phyloP scores from a whole-genome alignment of 2,329 filamentous ascomycete species.

The Dichotomopilus funicola region DNA sequence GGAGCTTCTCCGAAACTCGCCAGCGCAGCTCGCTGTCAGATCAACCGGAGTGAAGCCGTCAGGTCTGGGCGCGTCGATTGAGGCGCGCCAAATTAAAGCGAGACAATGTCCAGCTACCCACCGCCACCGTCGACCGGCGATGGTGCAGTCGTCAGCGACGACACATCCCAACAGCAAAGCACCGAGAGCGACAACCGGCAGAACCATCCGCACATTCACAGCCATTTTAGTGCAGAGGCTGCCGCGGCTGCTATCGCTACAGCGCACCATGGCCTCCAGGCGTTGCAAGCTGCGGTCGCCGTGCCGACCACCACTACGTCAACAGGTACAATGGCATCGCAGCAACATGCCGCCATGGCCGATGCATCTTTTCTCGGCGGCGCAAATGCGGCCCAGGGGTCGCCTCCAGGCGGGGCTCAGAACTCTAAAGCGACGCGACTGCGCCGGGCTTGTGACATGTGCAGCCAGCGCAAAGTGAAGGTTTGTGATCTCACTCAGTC shows the following conservation, averaged over 20 bases:
- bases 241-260: conserved; percentile 15
- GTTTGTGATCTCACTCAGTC: conserved; percentile 21
- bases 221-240: conserved; percentile 10
- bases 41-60: conserved; percentile 20
- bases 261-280: conserved; percentile 24
- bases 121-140: conserved; percentile 12
- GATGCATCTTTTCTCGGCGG: conserved; percentile 12
- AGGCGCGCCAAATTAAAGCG: background rate
- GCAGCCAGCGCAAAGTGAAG: conserved; percentile 56
- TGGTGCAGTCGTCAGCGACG: background rate
- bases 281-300: conserved; percentile 22
- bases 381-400: background rate
- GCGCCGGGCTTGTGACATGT: conserved; percentile 55
- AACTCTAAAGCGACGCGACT: conserved; percentile 46
- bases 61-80: conserved; percentile 7
- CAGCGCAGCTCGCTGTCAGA: conserved; percentile 9
- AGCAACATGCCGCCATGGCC: conserved; percentile 14
- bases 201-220: conserved; percentile 3
- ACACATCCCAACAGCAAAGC: background rate
- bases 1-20: conserved; percentile 24
- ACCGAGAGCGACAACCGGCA: conserved; percentile 3
- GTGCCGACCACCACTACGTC: conserved; percentile 7
- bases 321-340: conserved; percentile 11
- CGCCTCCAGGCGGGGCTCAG: background rate
- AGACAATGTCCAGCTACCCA: conserved; percentile 19